Evolutionary conservation across 2,329 filamentous ascomycete genomes (phyloP), one percentile per base, ranked within the genome.

Genomic region (Colletotrichum trifolii): DNA sequence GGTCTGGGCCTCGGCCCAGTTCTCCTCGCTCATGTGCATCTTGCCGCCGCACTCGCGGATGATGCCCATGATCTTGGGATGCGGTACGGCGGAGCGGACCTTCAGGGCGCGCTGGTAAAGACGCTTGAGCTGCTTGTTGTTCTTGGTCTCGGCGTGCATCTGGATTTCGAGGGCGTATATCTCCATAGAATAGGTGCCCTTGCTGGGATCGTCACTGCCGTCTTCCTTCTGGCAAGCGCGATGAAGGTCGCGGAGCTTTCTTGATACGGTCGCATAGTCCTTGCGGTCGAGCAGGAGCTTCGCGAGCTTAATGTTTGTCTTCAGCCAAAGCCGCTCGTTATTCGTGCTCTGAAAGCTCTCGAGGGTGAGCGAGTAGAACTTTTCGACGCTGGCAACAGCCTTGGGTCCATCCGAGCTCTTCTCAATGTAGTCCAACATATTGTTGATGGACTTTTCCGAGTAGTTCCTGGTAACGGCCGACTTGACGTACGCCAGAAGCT

Each of bases 1-100:
- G 72, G 90, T 95, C 79, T 98, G 94, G 1, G 96, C 96, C 73
- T 94, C 93, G 76, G 96, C 93, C 96, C 96, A 99, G 77, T 98
- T 98, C 81, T 98, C 96, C 83, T 99, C 96, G 77, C 92, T 96
- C 96, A 99, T 98, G 82, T 98, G 94, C 96, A 99, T 99, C 84
- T 99, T 99, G 72, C 96, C 96, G 73, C 96, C 96, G 76, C 96
- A 99, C 81, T 99, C 96, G 59, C 95, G 91, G 75, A 99, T 99
- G 76, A 99, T 95, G 55, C 96, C 96, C 93, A 98, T 97, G 76
- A 99, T 97, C 81, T 97, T 97, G 64, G 96, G 96, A 79, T 99
- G 96, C 43, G 96, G 95, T 11, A 99, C 96, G 0, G 96, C 96
- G n/a, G 96, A 98, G 67, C 93, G 91, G 59, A 99, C 95, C 69